Base-by-base conservation (phyloP, 192 early-diverging fungal genomes). In the Geosiphon pyriformis region DNA sequence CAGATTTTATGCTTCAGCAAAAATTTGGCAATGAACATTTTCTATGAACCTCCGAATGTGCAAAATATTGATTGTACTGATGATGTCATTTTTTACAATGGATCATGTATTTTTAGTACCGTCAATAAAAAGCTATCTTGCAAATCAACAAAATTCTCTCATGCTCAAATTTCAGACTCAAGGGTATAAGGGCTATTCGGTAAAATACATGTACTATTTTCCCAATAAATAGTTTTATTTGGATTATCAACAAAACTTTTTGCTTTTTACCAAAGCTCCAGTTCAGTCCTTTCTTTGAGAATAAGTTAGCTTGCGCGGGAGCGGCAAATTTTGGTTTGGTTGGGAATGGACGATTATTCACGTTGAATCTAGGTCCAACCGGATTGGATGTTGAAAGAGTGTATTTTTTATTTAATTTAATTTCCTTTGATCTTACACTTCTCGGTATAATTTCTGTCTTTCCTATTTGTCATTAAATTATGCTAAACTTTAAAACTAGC, bases 261-360 rank as follows among this genome's bases (percentile, higher is more conserved):
- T n/a, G n/a, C n/a, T n/a, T n/a, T n/a, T n/a, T n/a, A n/a, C n/a
- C n/a, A 15, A 59, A 92, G 89, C 67, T 91, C 11, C 84, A 97
- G 77, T 99, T 90, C 81, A 93, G 89, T 75, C 96, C 97, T 2
- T 99, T 98, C 73, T 90, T 92, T 65, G 92, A 94, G 70, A 80
- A 87, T 67, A 85, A 90, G 54, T 65, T 98, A 15, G 96, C 97
- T 1, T 84, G 85, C 20, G 94, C 93, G 0, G 81, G 89, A 29
- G 87, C 92, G 34, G 90, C 95, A 47, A 99, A 98, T 81, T 99
- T 90, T 83, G 97, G 96, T 11, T 85, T 99, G 17, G 95, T 94
- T 10, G 96, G 97, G 12, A 99, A 98, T 74, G 97, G 95, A 23
- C 74, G 90, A 61, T 82, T 98, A 37, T 91, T 83, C 79, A 75